Evolutionary conservation across 495 filamentous ascomycete species (phyloP), one percentile per base, ranked within the genome.

Genomic region (Mytilinidion resinicola): DNA sequence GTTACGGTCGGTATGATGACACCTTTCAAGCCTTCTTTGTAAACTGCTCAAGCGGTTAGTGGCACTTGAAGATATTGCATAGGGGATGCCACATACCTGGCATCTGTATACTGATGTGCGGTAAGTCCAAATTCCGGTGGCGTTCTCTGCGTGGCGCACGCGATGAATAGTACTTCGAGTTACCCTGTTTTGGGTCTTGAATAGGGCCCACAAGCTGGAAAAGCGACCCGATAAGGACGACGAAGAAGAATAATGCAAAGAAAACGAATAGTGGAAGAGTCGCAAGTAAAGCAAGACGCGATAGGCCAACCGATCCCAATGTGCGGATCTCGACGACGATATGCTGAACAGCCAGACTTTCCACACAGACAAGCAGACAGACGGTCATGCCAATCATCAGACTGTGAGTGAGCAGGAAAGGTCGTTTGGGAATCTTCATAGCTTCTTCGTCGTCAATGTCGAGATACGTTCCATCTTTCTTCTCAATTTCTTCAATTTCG

Each of bases 1-100:
- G 70, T 70, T 19, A 84, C 72, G 0, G 81, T 83, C 1, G 81
- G 81, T 42, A 71, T 69, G 50, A 84, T 83, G 60, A 83, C 81
- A 35, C 68, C 74, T 25, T 69, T 69, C 5, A 86, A 68, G 20
- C 82, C 81, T 67, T 86, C 84, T 59, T 84, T 86, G 69, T 85
- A 86, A 0, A 86, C 82, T 48, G 17, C 39, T 14, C 11, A 42
- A 2, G 17, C 9, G 2, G 12, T 42, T 17, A 42, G 39, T 17
- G 17, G 11, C 39, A 4, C 17, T 42, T 17, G 8, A 8, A 42
- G 9, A 30, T 6, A 30, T 30, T 30, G 25, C 25, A 30, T 42
- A 8, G 4, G 39, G 8, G 39, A 8, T 17, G 39, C 39, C 39
- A 14, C 39, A 42, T 42, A 42, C 39, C 39, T 14, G 44, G 44